Conservation (phyloP, 306 rosid species). For the Chamaecrista fasciculata region DNA sequence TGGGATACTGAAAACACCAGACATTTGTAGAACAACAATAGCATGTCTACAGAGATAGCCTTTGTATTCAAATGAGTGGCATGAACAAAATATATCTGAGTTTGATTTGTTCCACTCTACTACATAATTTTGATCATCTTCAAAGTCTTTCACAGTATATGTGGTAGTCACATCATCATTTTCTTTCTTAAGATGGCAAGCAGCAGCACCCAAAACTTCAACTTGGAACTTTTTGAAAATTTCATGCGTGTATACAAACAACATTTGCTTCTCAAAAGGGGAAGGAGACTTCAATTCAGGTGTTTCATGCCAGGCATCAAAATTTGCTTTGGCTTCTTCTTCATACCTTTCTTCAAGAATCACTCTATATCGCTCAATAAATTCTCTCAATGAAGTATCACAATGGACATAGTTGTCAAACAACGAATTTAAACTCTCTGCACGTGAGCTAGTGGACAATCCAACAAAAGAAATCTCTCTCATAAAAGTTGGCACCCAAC, state of each 20-base stretch:
- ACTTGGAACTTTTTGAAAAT: constrained; percentile 51
- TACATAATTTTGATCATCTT: constrained; percentile 45
- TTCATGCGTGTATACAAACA: constrained; percentile 51
- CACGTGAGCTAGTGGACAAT: constrained; percentile 42
- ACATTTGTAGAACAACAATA: constrained; percentile 64
- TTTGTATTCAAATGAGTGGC: constrained; percentile 58
- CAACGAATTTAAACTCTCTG: constrained; percentile 42
- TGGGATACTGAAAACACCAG: constrained; percentile 61
- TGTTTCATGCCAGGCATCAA: constrained; percentile 71
- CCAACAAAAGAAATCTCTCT: constrained; percentile 51
- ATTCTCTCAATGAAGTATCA: constrained; percentile 50
- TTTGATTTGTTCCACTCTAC: constrained; percentile 55
- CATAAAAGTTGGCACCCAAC: constrained; percentile 57
- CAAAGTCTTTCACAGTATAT: constrained; percentile 52
- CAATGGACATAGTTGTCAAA: constrained; percentile 46
- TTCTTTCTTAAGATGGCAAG: constrained; percentile 67
- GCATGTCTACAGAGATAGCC: constrained; percentile 62
- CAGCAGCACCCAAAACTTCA: constrained; percentile 63
- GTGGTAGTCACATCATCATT: constrained; percentile 35
- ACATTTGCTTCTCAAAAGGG: constrained; percentile 58
- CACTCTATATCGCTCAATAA: constrained; percentile 45
- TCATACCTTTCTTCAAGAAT: constrained; percentile 58
- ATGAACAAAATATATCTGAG: constrained; percentile 58
- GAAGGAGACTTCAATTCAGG: constrained; percentile 64
- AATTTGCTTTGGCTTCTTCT: constrained; percentile 67